Conservation (phyloP, 2,329 filamentous ascomycete genomes). For the Neocucurbitaria cava region DNA sequence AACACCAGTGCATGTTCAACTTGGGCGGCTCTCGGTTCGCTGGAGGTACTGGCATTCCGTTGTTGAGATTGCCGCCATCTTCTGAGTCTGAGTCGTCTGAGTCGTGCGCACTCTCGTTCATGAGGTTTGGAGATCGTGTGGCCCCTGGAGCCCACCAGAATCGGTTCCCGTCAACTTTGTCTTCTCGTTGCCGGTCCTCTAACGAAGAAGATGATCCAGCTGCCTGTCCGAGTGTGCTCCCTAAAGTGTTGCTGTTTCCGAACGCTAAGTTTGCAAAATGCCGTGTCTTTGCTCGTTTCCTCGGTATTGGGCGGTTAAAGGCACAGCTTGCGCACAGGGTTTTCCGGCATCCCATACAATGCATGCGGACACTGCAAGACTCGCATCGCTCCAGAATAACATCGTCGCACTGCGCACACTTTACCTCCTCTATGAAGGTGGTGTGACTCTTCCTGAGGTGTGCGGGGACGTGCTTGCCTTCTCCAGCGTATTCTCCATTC, state of each 20-base stretch:
- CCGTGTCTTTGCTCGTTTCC: conserved; percentile 48
- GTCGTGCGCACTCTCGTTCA: conserved; percentile 58
- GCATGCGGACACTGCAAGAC: conserved; percentile 67
- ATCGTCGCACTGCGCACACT: conserved; percentile 62
- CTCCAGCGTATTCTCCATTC: conserved; percentile 52
- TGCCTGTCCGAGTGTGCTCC: conserved; percentile 36
- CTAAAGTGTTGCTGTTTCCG: conserved; percentile 36
- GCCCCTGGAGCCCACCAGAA: conserved; percentile 68
- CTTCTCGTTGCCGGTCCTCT: conserved; percentile 26
- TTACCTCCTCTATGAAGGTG: conserved; percentile 60
- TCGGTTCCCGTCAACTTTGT: conserved; percentile 41
- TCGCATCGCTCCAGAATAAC: conserved; percentile 64
- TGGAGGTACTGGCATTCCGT: conserved; percentile 44
- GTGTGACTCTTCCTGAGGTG: conserved; percentile 62
- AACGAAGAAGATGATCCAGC: conserved; percentile 36
- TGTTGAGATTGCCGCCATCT: conserved; percentile 43
- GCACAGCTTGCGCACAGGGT: conserved; percentile 67
- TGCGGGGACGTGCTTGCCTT: conserved; percentile 62
- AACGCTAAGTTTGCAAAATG: conserved; percentile 48
- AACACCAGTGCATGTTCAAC: conserved; percentile 66
- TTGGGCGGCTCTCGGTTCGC: conserved; percentile 53
- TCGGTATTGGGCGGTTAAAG: conserved; percentile 61
- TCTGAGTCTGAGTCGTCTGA: conserved; percentile 49
- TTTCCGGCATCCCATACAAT: conserved; percentile 66
- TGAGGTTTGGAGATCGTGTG: conserved; percentile 62